Conservation (phyloP, 257 asterid species). For the Przewalskia tangutica region DNA sequence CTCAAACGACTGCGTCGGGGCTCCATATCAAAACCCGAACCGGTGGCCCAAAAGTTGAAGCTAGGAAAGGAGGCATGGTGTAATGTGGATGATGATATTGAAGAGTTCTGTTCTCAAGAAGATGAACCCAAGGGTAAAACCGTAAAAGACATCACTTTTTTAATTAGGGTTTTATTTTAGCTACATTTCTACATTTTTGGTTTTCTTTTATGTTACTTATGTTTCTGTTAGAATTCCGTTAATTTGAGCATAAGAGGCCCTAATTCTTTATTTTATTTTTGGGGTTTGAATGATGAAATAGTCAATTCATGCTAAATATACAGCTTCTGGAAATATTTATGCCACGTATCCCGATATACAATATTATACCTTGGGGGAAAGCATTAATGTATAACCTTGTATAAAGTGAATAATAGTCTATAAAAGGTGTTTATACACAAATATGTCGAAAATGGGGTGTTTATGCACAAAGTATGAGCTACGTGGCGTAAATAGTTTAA, state of each 20-base stretch:
- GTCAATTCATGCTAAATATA: background rate
- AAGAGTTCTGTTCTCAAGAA: slow-evolving; percentile 72
- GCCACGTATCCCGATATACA: no score
- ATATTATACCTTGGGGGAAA: no score
- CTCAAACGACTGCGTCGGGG: slow-evolving; percentile 71
- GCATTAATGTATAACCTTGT: no score
- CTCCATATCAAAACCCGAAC: slow-evolving; percentile 10
- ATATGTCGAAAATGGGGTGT: no score
- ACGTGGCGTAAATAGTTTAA: no score
- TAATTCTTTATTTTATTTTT: background rate
- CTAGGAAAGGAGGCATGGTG: slow-evolving; percentile 8
- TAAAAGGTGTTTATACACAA: no score
- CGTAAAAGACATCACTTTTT: background rate
- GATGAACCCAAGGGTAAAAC: slow-evolving; percentile 39
- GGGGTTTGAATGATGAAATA: background rate
- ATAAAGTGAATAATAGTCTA: no score
- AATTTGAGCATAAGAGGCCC: background rate
- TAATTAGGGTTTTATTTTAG: background rate
- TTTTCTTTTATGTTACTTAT: background rate
- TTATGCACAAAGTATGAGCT: no score
- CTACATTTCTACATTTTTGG: background rate
- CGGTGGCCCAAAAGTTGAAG: slow-evolving; percentile 9
- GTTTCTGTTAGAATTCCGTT: background rate
- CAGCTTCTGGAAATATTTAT: no score
- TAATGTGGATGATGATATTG: slow-evolving; percentile 69